Conservation (phyloP, 2,329 filamentous ascomycete genomes). For the Bipolaris cookei region DNA sequence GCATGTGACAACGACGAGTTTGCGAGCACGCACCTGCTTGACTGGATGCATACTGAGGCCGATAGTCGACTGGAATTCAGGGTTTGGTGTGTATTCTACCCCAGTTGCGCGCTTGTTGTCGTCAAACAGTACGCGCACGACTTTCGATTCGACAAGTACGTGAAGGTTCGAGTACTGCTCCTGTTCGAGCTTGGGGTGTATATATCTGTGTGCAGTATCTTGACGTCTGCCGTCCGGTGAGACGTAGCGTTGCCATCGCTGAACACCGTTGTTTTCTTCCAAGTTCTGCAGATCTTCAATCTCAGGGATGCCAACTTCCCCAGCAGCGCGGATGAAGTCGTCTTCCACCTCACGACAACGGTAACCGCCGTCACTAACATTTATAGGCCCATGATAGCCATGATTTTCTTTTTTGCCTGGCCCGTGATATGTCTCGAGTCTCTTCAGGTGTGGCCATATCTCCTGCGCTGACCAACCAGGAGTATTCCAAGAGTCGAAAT, state of each 20-base stretch:
- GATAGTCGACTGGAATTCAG: slow-evolving; percentile 44
- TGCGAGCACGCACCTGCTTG: slow-evolving; percentile 57
- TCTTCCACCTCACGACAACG: slow-evolving; percentile 51
- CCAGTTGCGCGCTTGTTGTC: slow-evolving; percentile 62
- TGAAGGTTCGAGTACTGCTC: slow-evolving; percentile 64
- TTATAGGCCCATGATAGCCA: slow-evolving; percentile 62
- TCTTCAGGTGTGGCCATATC: slow-evolving; percentile 61
- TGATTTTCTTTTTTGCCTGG: slow-evolving; percentile 55
- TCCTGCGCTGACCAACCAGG: slow-evolving; percentile 61
- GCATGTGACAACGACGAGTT: slow-evolving; percentile 60
- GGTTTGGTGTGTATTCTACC: slow-evolving; percentile 63
- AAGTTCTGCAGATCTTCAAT: slow-evolving; percentile 63
- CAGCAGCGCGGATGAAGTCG: slow-evolving; percentile 59
- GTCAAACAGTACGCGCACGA: slow-evolving; percentile 62
- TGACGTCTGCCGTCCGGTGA: slow-evolving; percentile 61
- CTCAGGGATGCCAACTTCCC: slow-evolving; percentile 58
- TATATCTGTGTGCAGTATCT: slow-evolving; percentile 62
- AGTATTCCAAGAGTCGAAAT: slow-evolving; percentile 62
- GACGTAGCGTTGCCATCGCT: slow-evolving; percentile 59
- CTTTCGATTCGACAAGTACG: slow-evolving; percentile 63
- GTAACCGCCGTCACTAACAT: slow-evolving; percentile 61
- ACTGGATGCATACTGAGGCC: slow-evolving; percentile 44
- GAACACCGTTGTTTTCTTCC: slow-evolving; percentile 50
- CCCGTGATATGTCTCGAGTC: slow-evolving; percentile 65
- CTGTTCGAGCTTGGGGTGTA: slow-evolving; percentile 60